Evolutionary conservation across 2,329 filamentous ascomycete genomes (phyloP), one percentile per base, ranked within the genome.

Genomic region (Colletotrichum neosansevieriae): DNA sequence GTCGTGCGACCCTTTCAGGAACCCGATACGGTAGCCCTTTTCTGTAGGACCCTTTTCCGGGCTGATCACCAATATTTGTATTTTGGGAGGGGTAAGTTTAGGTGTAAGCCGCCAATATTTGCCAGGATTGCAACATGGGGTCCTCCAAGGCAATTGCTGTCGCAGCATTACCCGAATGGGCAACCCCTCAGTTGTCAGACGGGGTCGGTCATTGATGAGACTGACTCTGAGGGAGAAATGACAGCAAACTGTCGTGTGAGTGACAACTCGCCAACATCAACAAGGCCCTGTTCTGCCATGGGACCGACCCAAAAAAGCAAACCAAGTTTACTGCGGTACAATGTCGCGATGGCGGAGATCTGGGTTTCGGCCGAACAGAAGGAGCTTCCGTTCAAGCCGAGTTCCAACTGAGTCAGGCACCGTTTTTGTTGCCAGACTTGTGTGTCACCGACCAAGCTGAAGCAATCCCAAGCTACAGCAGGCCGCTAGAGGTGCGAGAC

Each of bases 251-350:
- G 24, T 47, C 51, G 64, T 54, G 21, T 3, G 13, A 63, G 15
- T 64, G 51, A 63, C 60, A 58, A 59, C 44, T 54, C 54, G 36
- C 15, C 36, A 44, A 58, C 53, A 53, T 67, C 45, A 60, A 51
- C 6, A 57, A 9, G 29, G 63, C n/a, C 32, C 58, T 42, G 21
- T 34, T 13, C 42, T 4, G 11, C 29, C 19, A 38, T 19, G 32
- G 21, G 21, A 10, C 42, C 12, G 34, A 51, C 10, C 24, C 4
- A 4, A 24, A 44, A 61, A 62, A 45, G 40, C 21, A 24, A 54
- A 62, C 34, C 34, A 17, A 34, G 36, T 21, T 36, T 15, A n/a
- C n/a, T n/a, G n/a, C n/a, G n/a, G n/a, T n/a, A 6, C 44, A 34
- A 36, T 24, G 36, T 44, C 32, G 15, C 19, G 53, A 60, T 40